These are phyloP conservation scores for Hymenoscyphus fraxineus DNA, from an alignment of 2,329 filamentous ascomycete species.

Conservation along the genomic window DNA sequence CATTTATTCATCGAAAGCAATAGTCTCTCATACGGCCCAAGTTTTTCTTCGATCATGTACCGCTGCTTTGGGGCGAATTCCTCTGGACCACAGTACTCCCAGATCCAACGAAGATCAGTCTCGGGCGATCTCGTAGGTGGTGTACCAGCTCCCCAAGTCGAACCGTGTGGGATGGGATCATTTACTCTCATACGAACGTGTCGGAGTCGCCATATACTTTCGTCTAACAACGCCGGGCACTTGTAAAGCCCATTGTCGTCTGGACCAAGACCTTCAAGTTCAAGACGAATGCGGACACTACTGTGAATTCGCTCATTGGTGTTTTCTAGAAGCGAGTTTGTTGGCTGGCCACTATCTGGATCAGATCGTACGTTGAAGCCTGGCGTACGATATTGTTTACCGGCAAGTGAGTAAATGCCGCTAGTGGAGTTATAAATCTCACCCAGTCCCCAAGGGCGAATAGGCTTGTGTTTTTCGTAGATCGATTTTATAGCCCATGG, in stretches of 20 bases:
- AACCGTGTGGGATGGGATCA: constrained; percentile 37
- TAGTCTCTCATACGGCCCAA: constrained; percentile 51
- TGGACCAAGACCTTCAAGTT: constrained; percentile 36
- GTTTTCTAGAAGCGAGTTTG: constrained; percentile 35
- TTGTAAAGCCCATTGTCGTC: constrained; percentile 43
- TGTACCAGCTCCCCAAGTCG: constrained; percentile 24
- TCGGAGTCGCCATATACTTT: constrained; percentile 27
- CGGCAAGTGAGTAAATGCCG: constrained; percentile 43
- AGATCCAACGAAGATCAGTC: constrained; percentile 46
- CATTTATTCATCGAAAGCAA: constrained; percentile 41
- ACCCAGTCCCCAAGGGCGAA: constrained; percentile 36
- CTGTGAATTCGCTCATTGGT: constrained; percentile 40
- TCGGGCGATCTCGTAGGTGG: constrained; percentile 32
- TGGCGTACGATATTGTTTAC: constrained; percentile 35
- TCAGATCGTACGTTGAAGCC: constrained; percentile 39
- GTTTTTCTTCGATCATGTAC: constrained; percentile 49
- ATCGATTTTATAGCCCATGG: constrained; percentile 48
- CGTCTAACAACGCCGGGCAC: constrained; percentile 38
- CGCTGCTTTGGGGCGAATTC: constrained; percentile 39
- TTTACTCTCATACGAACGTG: constrained; percentile 24
- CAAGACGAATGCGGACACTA: constrained; percentile 32
- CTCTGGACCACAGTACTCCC: constrained; percentile 49
- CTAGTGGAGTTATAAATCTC: constrained; percentile 34
- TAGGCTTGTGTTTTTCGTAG: constrained; percentile 44
- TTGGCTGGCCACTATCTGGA: constrained; percentile 38